phyloP scores from a whole-genome alignment of 352 stramenopile genomes.

The Phytophthora ramorum region DNA sequence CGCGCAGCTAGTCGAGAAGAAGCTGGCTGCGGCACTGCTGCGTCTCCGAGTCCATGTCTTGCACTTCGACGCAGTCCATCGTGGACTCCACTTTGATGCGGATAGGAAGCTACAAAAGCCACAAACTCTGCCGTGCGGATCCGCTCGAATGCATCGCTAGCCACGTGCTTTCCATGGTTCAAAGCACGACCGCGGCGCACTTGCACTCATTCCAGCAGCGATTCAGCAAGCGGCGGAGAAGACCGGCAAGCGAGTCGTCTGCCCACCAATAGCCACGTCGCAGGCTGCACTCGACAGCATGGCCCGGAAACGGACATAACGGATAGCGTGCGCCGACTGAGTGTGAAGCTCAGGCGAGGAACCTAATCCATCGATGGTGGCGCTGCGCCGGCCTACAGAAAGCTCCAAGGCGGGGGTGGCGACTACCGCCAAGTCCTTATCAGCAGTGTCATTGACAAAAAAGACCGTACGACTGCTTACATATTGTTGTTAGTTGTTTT shows the following conservation, averaged over 20 bases:
- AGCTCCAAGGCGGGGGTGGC: conserved; percentile 54
- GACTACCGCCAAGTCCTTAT: conserved; percentile 62
- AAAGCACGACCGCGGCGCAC: not conserved
- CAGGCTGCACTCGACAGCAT: too few species aligned
- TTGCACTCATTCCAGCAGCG: not conserved
- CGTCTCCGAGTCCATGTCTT: too few species aligned
- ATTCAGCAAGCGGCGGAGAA: conserved; percentile 15
- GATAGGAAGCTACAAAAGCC: too few species aligned
- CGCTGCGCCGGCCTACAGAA: conserved; percentile 46
- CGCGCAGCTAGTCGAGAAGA: too few species aligned
- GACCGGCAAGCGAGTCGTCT: not conserved
- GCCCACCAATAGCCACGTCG: not conserved
- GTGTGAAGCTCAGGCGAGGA: too few species aligned
- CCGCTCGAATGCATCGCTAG: not conserved
- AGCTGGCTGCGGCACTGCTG: too few species aligned
- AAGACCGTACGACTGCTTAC: conserved; percentile 45
- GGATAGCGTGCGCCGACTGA: conserved; percentile 4
- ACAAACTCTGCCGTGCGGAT: too few species aligned
- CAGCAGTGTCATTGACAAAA: conserved; percentile 61
- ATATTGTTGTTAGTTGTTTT: not conserved
- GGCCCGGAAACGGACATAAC: conserved; percentile 21
- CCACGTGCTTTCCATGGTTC: too few species aligned
- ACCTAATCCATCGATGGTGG: conserved; percentile 14
- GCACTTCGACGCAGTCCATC: too few species aligned
- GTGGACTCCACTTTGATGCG: too few species aligned